Evolutionary conservation across 768 basidiomycete species (phyloP).

Genomic region (Calocybe indica): DNA sequence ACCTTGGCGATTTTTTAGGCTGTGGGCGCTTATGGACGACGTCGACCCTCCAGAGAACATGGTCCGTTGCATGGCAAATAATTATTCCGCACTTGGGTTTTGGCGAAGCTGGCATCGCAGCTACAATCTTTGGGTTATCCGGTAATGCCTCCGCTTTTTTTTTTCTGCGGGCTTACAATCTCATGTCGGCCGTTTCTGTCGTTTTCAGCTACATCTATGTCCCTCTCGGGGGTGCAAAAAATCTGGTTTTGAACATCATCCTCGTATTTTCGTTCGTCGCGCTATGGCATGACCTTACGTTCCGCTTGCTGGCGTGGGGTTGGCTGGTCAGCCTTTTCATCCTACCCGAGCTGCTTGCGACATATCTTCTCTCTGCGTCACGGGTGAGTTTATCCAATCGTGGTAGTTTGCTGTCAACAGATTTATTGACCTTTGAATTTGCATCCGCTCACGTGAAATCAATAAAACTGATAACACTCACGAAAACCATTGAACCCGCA

Average conservation of each 20-base stretch:
- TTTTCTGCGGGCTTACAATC: conserved; percentile 3
- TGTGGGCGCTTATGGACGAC: conserved; percentile 86
- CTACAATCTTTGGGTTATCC: conserved; percentile 92
- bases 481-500: too few species aligned
- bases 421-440: too few species aligned
- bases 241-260: conserved; percentile 53
- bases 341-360: conserved; percentile 71
- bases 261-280: conserved; percentile 96
- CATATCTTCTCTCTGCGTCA: conserved; percentile 50
- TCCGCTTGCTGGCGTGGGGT: conserved; percentile 88
- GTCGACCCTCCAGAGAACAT: conserved; percentile 97
- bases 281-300: conserved; percentile 93
- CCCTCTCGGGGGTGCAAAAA: conserved; percentile 73
- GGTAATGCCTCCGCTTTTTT: conserved; percentile 35
- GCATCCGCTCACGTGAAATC: too few species aligned
- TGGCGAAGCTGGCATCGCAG: conserved; percentile 97
- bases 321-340: conserved; percentile 94
- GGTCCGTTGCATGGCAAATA: conserved; percentile 98
- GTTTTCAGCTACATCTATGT: conserved; percentile 85
- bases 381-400: conserved; percentile 41
- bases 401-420: too few species aligned
- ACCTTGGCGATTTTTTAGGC: conserved; percentile 94
- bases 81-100: conserved; percentile 89
- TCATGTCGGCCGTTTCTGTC: not conserved
- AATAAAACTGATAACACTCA: too few species aligned